Evolutionary conservation across 1,284 basidiomycete genomes (phyloP).

Genomic region (Pseudozyma pruni): DNA sequence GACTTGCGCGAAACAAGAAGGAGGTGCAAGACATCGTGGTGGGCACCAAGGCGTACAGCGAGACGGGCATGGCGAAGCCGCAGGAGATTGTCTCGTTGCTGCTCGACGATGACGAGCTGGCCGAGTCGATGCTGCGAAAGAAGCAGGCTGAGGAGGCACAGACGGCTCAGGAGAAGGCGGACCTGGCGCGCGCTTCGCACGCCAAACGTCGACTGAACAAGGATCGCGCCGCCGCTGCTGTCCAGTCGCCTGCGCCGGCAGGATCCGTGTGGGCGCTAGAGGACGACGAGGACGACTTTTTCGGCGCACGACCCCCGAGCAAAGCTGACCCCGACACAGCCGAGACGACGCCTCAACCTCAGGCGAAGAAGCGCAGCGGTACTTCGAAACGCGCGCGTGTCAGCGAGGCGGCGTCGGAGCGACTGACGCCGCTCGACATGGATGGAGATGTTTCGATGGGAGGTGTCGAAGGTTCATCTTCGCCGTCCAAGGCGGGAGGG

Average conservation of each 20-base stretch:
- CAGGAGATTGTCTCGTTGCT: slow-evolving; percentile 96
- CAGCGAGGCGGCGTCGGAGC: slow-evolving; percentile 37
- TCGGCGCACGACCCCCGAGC: slow-evolving; percentile 54
- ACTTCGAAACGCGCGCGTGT: slow-evolving; percentile 26
- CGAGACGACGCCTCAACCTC: slow-evolving; percentile 47
- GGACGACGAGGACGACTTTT: slow-evolving; percentile 68
- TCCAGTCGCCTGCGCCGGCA: slow-evolving; percentile 23
- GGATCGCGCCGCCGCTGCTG: slow-evolving; percentile 48
- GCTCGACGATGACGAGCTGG: slow-evolving; percentile 85
- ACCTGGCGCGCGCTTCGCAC: slow-evolving; percentile 61
- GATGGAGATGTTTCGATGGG: slow-evolving; percentile 28
- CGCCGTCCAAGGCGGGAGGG: slow-evolving; percentile 14
- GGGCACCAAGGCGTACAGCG: slow-evolving; percentile 83
- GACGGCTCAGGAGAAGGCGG: slow-evolving; percentile 64
- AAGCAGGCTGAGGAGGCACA: slow-evolving; percentile 67
- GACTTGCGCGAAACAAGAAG: slow-evolving; percentile 67
- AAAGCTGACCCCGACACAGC: slow-evolving; percentile 45
- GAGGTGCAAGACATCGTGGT: slow-evolving; percentile 93
- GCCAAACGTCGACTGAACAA: slow-evolving; percentile 59
- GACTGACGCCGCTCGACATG: slow-evolving; percentile 37
- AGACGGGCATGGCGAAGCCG: slow-evolving; percentile 80
- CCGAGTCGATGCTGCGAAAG: slow-evolving; percentile 66
- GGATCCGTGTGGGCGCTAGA: slow-evolving; percentile 60
- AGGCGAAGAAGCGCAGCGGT: slow-evolving; percentile 23
- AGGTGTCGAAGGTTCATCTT: slow-evolving; percentile 10